These are phyloP conservation scores for Ballota nigra DNA, from an alignment of 257 asterid species.

Conservation along the genomic window DNA sequence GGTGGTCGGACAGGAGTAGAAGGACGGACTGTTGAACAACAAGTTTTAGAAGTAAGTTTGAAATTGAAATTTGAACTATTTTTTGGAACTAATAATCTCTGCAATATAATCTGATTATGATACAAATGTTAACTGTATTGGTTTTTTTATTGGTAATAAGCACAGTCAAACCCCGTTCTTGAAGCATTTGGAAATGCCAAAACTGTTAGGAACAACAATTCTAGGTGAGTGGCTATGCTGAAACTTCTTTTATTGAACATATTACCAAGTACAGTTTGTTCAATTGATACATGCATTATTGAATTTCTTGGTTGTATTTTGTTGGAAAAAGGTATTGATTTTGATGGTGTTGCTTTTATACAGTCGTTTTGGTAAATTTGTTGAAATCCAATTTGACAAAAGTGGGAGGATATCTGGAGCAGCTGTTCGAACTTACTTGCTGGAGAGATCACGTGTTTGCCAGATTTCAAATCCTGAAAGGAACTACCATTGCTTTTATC, in stretches of 20 bases:
- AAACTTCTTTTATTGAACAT: conserved; percentile 18
- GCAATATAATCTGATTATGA: conserved; percentile 4
- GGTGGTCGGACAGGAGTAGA: conserved; percentile 99
- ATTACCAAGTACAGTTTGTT: not conserved
- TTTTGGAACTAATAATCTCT: not conserved
- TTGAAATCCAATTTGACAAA: conserved; percentile 96
- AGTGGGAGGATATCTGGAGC: conserved; percentile 99
- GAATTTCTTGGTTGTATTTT: not conserved
- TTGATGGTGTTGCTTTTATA: conserved; percentile 29
- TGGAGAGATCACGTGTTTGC: conserved; percentile 99
- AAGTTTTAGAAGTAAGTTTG: conserved; percentile 91
- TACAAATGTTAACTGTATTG: conserved; percentile 17
- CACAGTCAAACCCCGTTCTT: conserved; percentile 96
- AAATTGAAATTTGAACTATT: conserved; percentile 16
- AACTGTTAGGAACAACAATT: conserved; percentile 92
- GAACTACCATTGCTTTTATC: conserved; percentile 98
- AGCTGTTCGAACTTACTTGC: conserved; percentile 92
- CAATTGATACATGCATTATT: conserved; percentile 9
- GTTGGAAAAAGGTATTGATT: conserved; percentile 11
- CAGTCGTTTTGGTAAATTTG: conserved; percentile 99
- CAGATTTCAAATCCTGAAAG: conserved; percentile 95
- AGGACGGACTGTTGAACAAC: conserved; percentile 98
- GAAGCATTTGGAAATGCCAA: conserved; percentile 99
- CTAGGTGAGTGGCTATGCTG: conserved; percentile 58
- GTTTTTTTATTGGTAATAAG: conserved; percentile 22